Percentiles rank a stretch among this genome's conserved stretches.
phyloP scores from a whole-genome alignment of 495 filamentous ascomycete species.

The Opeltia flavorubescens region DNA sequence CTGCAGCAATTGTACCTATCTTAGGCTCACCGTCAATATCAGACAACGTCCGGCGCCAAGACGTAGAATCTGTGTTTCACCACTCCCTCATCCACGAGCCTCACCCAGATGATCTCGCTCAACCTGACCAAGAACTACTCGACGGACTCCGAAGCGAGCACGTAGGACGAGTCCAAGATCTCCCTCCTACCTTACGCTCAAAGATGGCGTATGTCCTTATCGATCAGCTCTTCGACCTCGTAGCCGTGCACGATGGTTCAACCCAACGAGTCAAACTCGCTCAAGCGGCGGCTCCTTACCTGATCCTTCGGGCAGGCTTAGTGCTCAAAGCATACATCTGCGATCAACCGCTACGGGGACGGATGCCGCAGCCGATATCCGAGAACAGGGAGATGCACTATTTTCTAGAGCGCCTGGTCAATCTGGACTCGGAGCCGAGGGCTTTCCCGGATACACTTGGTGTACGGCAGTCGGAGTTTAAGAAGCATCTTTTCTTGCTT shows the following conservation, averaged over 20 bases:
- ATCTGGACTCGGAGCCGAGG: slow-evolving; percentile 53
- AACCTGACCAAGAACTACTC: slow-evolving; percentile 40
- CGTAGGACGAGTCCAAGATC: slow-evolving; percentile 55
- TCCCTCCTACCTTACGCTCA: slow-evolving; percentile 45
- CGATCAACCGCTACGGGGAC: slow-evolving; percentile 80
- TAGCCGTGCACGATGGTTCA: slow-evolving; percentile 27
- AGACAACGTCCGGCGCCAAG: slow-evolving; percentile 52
- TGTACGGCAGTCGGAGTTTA: slow-evolving; percentile 37
- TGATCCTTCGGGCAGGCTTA: slow-evolving; percentile 70
- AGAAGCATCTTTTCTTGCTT: slow-evolving; percentile 66
- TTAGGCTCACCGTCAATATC: slow-evolving; percentile 52
- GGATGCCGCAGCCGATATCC: slow-evolving; percentile 78
- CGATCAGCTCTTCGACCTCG: slow-evolving; percentile 66
- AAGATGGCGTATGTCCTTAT: slow-evolving; percentile 69
- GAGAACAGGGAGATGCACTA: slow-evolving; percentile 68
- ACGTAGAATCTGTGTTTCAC: slow-evolving; percentile 63
- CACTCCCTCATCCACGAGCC: slow-evolving; percentile 69
- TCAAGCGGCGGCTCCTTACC: slow-evolving; percentile 62
- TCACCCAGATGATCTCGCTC: slow-evolving; percentile 46
- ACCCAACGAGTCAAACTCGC: slow-evolving; percentile 43
- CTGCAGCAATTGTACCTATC: slow-evolving; percentile 56
- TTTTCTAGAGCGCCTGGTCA: slow-evolving; percentile 48
- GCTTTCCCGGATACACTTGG: slow-evolving; percentile 52
- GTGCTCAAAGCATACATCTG: slow-evolving; percentile 71
- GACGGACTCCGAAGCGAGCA: slow-evolving; percentile 49